Evolutionary conservation across 2,329 filamentous ascomycete species (phyloP).

Genomic region (Aspergillus costaricaensis): DNA sequence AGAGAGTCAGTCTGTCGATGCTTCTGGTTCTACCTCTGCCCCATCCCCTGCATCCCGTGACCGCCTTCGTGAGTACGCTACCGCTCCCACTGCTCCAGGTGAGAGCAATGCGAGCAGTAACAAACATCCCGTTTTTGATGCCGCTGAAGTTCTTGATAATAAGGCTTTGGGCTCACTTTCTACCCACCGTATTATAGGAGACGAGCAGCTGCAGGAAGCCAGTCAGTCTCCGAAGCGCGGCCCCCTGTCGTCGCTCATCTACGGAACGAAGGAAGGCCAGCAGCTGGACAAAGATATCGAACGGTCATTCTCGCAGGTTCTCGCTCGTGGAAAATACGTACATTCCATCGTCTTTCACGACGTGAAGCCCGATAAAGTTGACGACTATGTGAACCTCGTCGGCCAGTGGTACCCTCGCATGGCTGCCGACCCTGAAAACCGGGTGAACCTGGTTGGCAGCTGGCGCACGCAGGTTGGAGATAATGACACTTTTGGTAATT

Average conservation of each 20-base stretch:
- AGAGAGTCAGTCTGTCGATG: constrained; percentile 72
- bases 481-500: constrained; percentile 89
- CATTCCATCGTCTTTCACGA: constrained; percentile 97
- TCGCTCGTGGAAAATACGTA: constrained; percentile 96
- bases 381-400: constrained; percentile 89
- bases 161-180: constrained; percentile 63
- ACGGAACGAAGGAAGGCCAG: constrained; percentile 92
- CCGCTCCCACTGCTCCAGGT: constrained; percentile 47
- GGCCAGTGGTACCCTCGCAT: constrained; percentile 91
- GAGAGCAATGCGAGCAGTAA: constrained; percentile 49
- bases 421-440: constrained; percentile 81
- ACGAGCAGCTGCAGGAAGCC: constrained; percentile 62
- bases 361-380: constrained; percentile 91
- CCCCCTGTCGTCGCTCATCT: constrained; percentile 83
- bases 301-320: constrained; percentile 89
- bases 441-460: constrained; percentile 93
- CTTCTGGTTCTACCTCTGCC: constrained; percentile 48
- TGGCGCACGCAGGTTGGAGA: constrained; percentile 98
- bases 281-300: constrained; percentile 95
- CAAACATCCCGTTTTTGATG: constrained; percentile 40
- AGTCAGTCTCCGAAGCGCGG: constrained; percentile 66
- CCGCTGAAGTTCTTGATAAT: constrained; percentile 43
- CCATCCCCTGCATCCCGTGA: constrained; percentile 34
- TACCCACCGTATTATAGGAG: constrained; percentile 52
- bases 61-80: constrained; percentile 39